Base-by-base conservation (phyloP, 192 early-diverging fungal species). In the Coemansia sp. region DNA sequence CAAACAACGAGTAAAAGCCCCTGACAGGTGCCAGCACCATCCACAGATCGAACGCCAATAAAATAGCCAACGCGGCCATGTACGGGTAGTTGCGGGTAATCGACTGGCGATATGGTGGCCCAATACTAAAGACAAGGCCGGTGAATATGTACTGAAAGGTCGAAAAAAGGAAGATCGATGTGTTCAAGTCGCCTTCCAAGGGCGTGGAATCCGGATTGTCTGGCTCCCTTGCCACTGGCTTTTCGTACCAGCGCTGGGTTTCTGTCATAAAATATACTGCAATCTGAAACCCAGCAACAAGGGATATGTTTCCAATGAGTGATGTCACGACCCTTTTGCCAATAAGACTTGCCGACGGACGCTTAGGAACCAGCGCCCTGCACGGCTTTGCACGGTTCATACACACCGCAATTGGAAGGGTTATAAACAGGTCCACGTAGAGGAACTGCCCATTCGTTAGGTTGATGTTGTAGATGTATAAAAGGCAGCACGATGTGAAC, bases 381-480 rank as follows among this genome's bases (percentile, higher is more conserved):
- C 88, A 90, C 6, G 95, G 87, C 35, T 83, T 86, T 0, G 93
- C 89, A 19, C 90, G 87, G 10, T 92, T 95, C 93, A 99, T 89
- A 38, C 87, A 87, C 22, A 94, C 77, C 0, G 92, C 90, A 32
- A 92, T 85, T 0, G 92, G 91, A 52, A 99, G 77, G 54, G 97
- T 96, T 34, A 96, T 82, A 42, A 91, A 88, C 13, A 97, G 73
- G 69, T 98, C 97, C 61, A 96, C 91, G 68, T 89, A 97, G 61
- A 98, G 75, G 76, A 93, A 99, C 85, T 97, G 94, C 55, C 92
- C 92, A 48, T 99, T 92, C 5, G 90, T 92, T 40, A 98, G 74
- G 69, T 95, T 96, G 56, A 86, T 84, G 14, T 84, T 90, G 71
- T 94, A 91, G 0, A 85, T 74, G 82, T 98, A 97, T 41, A 99